A percentile compares a stretch with the other conserved stretches of the same genome.
These are phyloP conservation scores for Paramecium primaurelia DNA, from an alignment of 73 alveolate genomes.

Conservation along the genomic window DNA sequence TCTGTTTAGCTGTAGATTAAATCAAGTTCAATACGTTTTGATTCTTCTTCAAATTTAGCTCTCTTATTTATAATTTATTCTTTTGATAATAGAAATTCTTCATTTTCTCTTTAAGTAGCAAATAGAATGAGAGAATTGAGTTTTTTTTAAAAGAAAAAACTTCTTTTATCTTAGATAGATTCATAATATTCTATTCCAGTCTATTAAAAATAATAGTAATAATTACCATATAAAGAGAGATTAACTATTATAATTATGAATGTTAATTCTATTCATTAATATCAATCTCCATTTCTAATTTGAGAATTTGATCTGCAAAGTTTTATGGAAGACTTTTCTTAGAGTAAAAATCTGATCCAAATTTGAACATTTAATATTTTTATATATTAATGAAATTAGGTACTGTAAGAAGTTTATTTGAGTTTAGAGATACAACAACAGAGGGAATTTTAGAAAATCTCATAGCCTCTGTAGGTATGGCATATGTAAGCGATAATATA, in stretches of 20 bases:
- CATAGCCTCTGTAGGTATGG: neutral
- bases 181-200: constrained; percentile 58
- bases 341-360: neutral
- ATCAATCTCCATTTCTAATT: neutral
- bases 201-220: neutral
- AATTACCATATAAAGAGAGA: neutral
- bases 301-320: neutral
- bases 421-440: neutral
- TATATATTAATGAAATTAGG: neutral
- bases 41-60: constrained; percentile 25
- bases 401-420: neutral
- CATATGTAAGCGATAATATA: neutral
- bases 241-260: neutral
- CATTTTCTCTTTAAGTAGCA: neutral
- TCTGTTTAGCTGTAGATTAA: neutral
- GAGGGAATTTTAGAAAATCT: neutral
- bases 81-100: neutral
- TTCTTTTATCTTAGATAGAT: constrained; percentile 43
- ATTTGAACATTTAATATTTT: neutral
- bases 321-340: neutral
- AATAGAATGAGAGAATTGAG: constrained; percentile 7
- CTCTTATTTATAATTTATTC: neutral
- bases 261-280: neutral
- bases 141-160: constrained; percentile 42
- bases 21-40: neutral